Evolutionary conservation across 192 early-diverging fungal genomes (phyloP), one percentile per base, ranked within the genome.

Genomic region (Coemansia sp.): DNA sequence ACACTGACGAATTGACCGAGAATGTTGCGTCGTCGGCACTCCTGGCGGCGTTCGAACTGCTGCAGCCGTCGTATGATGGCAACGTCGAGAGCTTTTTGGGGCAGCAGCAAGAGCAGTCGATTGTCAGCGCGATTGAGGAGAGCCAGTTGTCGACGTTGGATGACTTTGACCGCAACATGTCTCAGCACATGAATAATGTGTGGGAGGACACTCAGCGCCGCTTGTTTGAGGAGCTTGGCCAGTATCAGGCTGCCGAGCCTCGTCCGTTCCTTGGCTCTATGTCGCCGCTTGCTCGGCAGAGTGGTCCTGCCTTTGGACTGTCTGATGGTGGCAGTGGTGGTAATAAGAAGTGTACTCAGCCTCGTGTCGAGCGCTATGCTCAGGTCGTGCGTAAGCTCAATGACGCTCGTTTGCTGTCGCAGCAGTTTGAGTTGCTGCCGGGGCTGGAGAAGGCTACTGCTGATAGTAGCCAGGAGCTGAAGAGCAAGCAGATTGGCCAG

Each of bases 181-280:
- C 89, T 32, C 38, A 73, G 16, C 73, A 74, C 15, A 70, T 92
- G 71, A 74, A 83, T 50, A 63, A 76, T 24, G 87, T 92, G 66
- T 95, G 94, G 94, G 89, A 91, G 61, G 84, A 84, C 18, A 72
- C 86, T 20, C 89, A 92, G 75, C 84, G 85, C 30, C 78, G 86
- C 6, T 83, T 96, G 52, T 92, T 95, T 74, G 90, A 93, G 71
- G 92, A 97, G 67, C 76, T 97, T 6, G 94, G 93, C 34, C 89
- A 93, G 68, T 76, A 84, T 64, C 79, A 84, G 44, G 70, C 64
- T 13, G 45, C 22, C 12, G 64, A 58, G 3, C 12, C 56, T 18
- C 60, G 29, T 18, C 37, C 30, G 32, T 58, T 35, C 32, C 3
- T 30, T 10, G 37, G 20, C 2, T 22, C 30, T 1, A 7, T 61